Evolutionary conservation across 176 grass and related monocot genomes (phyloP), one percentile per base, ranked within the genome.

Genomic region (Eleusine indica): DNA sequence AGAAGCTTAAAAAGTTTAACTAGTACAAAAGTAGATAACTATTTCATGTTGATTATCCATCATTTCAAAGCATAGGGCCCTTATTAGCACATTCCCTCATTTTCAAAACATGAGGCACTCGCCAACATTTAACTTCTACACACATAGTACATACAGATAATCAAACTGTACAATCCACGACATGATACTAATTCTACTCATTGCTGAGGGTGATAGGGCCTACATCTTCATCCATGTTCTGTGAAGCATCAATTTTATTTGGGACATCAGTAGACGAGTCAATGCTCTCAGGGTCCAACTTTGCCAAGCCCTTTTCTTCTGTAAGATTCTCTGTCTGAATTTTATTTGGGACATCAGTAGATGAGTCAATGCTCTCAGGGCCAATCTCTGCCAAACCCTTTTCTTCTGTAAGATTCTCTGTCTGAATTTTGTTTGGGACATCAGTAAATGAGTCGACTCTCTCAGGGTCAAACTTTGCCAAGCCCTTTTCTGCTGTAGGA

Each of bases 381-480:
- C 89, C 86, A 5, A 15, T 74, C 64, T 87, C 68, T 17, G 76
- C 77, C 21, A 77, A 82, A 2, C 85, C 83, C 73, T 90, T 90
- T 44, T 84, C 86, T 65, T 76, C 66, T 70, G 73, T 80, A 42
- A 53, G 39, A 85, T 18, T 81, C 62, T 72, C 29, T 39, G 42
- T 35, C 32, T 35, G 32, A 73, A 6, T 43, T 84, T 38, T 16
- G 44, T 72, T 73, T 77, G 64, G 74, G 39, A 77, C 58, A 84
- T 77, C 51, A 47, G 16, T 46, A 76, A 4, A n/a, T 32, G 84
- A 79, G 75, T 66, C 79, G 54, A 76, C 80, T 40, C 37, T 87
- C 19, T 65, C 19, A 8, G 86, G 71, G 52, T 91, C 86, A 5
- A 15, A 77, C 64, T 87, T 68, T 17, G 76, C 77, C 21, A 77